Percentiles rank a stretch among this genome's conserved stretches.
phyloP scores from a whole-genome alignment of 2,329 filamentous ascomycete genomes.

The Dryadomyces quercus-mongolicae region DNA sequence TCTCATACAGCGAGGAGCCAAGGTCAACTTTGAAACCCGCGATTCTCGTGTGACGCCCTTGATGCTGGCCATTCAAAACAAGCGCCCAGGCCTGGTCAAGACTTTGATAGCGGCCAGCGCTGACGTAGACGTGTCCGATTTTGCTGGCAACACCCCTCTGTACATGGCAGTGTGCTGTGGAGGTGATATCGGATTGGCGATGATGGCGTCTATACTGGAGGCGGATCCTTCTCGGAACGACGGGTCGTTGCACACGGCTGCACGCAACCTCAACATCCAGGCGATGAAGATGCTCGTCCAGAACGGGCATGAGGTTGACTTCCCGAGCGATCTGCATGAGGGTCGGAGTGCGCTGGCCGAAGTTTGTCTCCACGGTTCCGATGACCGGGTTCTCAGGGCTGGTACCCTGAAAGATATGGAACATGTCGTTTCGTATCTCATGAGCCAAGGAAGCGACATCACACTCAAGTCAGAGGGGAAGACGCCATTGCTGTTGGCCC shows the following conservation, averaged over 20 bases:
- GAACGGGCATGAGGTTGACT: constrained; percentile 50
- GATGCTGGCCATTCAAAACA: constrained; percentile 44
- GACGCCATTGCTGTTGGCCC: constrained; percentile 45
- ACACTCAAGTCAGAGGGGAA: constrained; percentile 43
- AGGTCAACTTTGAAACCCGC: constrained; percentile 42
- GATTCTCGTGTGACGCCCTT: constrained; percentile 43
- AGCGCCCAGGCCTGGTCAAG: constrained; percentile 44
- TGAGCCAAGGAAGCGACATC: constrained; percentile 44
- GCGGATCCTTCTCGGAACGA: constrained; percentile 48
- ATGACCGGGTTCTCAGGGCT: constrained; percentile 29
- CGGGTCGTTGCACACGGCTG: constrained; percentile 54
- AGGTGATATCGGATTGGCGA: constrained; percentile 37
- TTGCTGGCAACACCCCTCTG: constrained; percentile 43
- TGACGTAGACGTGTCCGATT: constrained; percentile 34
- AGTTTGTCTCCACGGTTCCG: constrained; percentile 44
- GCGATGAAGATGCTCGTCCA: constrained; percentile 45
- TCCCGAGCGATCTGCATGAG: constrained; percentile 48
- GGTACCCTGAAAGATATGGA: constrained; percentile 42
- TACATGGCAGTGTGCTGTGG: constrained; percentile 46
- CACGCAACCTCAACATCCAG: constrained; percentile 43
- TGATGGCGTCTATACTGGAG: constrained; percentile 42
- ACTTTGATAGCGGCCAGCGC: constrained; percentile 28
- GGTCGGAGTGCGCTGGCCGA: constrained; percentile 54
- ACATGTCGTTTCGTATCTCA: constrained; percentile 42
- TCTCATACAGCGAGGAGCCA: constrained; percentile 41